Evolutionary conservation across 2,329 filamentous ascomycete species (phyloP), one percentile per base, ranked within the genome.

Genomic region (Diplodia scrobiculata): DNA sequence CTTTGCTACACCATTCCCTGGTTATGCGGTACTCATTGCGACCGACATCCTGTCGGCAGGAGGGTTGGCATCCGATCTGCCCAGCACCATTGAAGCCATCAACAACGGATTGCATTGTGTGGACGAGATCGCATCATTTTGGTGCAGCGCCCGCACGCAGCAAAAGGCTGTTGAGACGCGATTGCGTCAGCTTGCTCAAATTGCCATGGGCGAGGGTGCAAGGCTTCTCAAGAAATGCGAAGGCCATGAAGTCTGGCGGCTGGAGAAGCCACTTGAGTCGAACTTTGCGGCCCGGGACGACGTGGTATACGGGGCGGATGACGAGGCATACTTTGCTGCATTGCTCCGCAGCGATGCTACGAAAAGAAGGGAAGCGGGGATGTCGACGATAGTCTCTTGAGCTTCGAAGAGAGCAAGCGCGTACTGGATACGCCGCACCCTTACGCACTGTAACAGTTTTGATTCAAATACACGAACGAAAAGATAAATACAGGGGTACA

Each of bases 41-140:
- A 80, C 89, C 38, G 89, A 92, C 70, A 84, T 90, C 1, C 79
- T 91, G 65, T 86, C 86, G 13, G 84, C 88, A 0, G 85, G 83
- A 5, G 86, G 88, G 1, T 50, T 53, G 17, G 55, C 88, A 6
- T 76, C 80, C 0, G 79, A 83, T 13, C 73, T 90, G 11, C 74
- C 81, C 1, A 78, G 80, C 11, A 79, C 85, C 29, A 80, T 89
- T 45, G 80, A 84, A 10, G 81, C 83, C 11, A 81, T 90, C 59
- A 71, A 79, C 19, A 80, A 82, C 36, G 84, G 84, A 0, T 75
- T 86, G 41, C 79, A 81, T 7, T 81, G 84, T 13, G 76, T 91
- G 19, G 82, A 85, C 17, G 81, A 86, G 64, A 79, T 89, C 41
- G 80, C 82, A 2, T 77, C 76, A 3, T 83, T 84, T 69, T 91